Percentiles rank a stretch among this genome's conserved stretches.
Conservation (phyloP, 176 grass and related monocot species). For the Zoysia pacifica region DNA sequence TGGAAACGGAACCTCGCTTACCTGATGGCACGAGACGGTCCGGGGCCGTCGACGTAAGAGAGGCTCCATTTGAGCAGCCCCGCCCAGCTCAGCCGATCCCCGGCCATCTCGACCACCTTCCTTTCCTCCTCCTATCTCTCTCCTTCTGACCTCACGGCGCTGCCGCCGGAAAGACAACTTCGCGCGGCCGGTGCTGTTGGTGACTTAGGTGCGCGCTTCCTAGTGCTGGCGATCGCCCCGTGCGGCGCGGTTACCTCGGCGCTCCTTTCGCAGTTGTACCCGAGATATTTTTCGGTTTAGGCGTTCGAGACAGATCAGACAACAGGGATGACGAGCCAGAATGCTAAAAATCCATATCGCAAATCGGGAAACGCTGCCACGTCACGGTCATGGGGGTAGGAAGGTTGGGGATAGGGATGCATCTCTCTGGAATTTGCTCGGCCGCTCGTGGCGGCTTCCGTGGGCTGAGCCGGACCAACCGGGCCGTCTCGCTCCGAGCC, state of each 20-base stretch:
- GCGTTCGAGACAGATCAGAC: background rate
- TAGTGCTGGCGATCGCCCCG: slow-evolving; percentile 2
- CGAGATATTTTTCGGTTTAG: slow-evolving; percentile 38
- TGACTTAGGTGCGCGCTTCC: background rate
- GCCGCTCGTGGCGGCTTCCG: background rate
- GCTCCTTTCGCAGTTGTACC: background rate
- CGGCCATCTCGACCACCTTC: slow-evolving; percentile 9
- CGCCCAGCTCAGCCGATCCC: slow-evolving; percentile 61
- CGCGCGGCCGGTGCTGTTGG: slow-evolving; percentile 11
- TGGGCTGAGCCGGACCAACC: slow-evolving; percentile 19
- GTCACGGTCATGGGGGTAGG: background rate
- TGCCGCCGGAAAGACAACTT: slow-evolving; percentile 34
- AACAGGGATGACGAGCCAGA: background rate
- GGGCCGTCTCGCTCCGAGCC: background rate
- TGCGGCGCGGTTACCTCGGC: background rate
- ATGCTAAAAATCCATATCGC: background rate
- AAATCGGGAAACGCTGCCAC: slow-evolving; percentile 10
- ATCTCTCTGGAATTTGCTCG: slow-evolving; percentile 48
- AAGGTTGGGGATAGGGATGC: slow-evolving; percentile 33
- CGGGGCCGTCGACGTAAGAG: slow-evolving; percentile 67
- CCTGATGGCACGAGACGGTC: slow-evolving; percentile 45
- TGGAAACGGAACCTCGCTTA: slow-evolving; percentile 9
- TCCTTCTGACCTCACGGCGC: slow-evolving; percentile 13
- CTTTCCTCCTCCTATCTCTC: background rate
- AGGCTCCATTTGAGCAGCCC: slow-evolving; percentile 90